Evolutionary conservation across 495 filamentous ascomycete genomes (phyloP).

Genomic region (Xylaria intraflava): DNA sequence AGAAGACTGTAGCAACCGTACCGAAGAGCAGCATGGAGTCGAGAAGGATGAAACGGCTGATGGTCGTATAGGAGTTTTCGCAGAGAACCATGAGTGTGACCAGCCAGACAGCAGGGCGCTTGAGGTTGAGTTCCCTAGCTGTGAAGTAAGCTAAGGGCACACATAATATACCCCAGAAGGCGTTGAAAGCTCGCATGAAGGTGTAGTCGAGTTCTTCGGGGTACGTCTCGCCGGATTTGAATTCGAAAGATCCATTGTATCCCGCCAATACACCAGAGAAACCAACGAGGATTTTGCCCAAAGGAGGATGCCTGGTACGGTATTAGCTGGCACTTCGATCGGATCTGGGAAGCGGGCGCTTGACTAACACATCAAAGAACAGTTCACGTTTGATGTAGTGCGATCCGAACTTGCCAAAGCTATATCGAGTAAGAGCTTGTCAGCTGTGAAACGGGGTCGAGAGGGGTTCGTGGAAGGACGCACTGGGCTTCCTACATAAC

Average conservation of each 20-base stretch:
- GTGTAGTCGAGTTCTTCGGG: slow-evolving; percentile 92
- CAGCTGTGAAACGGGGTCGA: slow-evolving; percentile 17
- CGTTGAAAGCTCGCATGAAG: slow-evolving; percentile 97
- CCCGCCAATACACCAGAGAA: slow-evolving; percentile 91
- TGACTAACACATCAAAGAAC: slow-evolving; percentile 84
- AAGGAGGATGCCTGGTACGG: slow-evolving; percentile 62
- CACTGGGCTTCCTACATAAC: slow-evolving; percentile 27
- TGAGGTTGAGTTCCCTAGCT: slow-evolving; percentile 80
- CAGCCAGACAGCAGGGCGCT: slow-evolving; percentile 82
- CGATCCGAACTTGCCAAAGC: slow-evolving; percentile 98
- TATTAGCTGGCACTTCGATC: not conserved
- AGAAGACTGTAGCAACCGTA: slow-evolving; percentile 91
- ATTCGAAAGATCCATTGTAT: slow-evolving; percentile 99
- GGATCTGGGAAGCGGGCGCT: not conserved
- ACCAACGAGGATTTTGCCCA: slow-evolving; percentile 97
- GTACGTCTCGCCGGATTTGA: slow-evolving; percentile 96
- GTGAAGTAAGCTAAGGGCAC: slow-evolving; percentile 94
- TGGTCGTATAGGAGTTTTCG: slow-evolving; percentile 98
- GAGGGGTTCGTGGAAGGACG: slow-evolving; percentile 12
- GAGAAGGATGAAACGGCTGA: slow-evolving; percentile 93
- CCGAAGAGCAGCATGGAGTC: slow-evolving; percentile 98
- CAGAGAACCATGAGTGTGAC: slow-evolving; percentile 94
- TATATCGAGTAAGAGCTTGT: slow-evolving; percentile 33
- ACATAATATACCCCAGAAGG: slow-evolving; percentile 85
- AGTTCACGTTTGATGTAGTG: slow-evolving; percentile 98